Base-by-base conservation (phyloP, 2,329 filamentous ascomycete genomes). In the Microdochium nivale region DNA sequence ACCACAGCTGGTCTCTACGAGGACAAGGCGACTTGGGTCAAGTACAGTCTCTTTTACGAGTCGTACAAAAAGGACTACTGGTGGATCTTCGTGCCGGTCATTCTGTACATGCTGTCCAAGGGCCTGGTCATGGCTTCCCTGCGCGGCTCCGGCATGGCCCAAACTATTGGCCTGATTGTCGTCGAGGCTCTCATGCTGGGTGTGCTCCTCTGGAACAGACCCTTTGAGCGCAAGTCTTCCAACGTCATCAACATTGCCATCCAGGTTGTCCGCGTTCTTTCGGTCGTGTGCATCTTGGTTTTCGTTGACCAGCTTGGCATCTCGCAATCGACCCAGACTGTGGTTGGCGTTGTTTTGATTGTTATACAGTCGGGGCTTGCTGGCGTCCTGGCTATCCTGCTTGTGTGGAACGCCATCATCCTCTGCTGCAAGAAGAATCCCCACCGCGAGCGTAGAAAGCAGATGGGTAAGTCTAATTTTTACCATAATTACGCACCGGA, bases 1-100 rank as follows among this genome's bases (percentile, higher is more conserved):
- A 87, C 91, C 63, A 70, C 79, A 0, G 76, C 78, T 16, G 81
- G 75, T 13, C 77, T 99, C 9, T 97, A 90, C 68, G 88, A 96
- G 54, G 80, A 97, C 71, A 95, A 94, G 75, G 81, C 87, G 53
- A 84, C 86, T 40, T 96, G 94, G 91, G 79, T 89, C 67, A 95
- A 94, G 74, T 99, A 99, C 78, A 94, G 88, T 62, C 78, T 96
- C 55, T 97, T 99, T 73, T 99, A 99, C 74, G 94, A 97, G 63
- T 86, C 86, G 60, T 97, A 96, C 77, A 90, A 90, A 73, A 90
- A 88, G 69, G 83, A 85, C 60, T 96, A 92, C 74, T 99, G 94
- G 94, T 97, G 92, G 92, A 71, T 96, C 24, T 97, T 99, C 65
- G 79, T 97, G 14, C 94, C 94, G 0, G 76, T 80, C 55, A 96